Evolutionary conservation across 2,329 filamentous ascomycete genomes (phyloP), one percentile per base, ranked within the genome.

Genomic region (Exophiala viscosa): DNA sequence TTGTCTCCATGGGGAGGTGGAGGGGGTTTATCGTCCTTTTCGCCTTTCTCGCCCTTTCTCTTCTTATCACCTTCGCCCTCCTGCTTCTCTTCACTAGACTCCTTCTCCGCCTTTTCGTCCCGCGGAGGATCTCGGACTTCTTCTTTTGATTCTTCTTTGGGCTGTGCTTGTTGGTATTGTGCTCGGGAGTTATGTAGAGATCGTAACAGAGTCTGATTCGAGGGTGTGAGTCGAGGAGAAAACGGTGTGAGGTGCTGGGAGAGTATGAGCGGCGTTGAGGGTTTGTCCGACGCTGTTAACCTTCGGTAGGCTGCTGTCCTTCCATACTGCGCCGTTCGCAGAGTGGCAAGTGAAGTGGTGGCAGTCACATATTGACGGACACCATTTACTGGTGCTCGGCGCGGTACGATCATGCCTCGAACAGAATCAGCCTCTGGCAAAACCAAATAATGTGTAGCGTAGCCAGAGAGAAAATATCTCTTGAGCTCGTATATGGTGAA

Each of bases 1-100:
- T 99, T 99, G 75, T 96, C 90, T 56, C 93, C 93, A 67, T 99
- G 93, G 15, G 91, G 93, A 14, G 91, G 92, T n/a, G 93, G 92
- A 11, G 91, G 92, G 17, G 92, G 89, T 58, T 83, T 75, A 64
- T 82, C 75, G 52, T 79, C 73, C 45, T 79, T 73, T 40, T 74
- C 69, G 32, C 68, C 73, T 48, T 81, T 70, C 20, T 76, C 71
- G 59, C 76, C 70, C 50, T 72, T 68, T 54, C 65, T 60, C 33
- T 64, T 64, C 46, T 68, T 63, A 36, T 73, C 71, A 31, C 72
- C 64, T 57, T 73, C 67, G 35, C 72, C 63, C 54, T 77, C 71
- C 44, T 71, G 61, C 44, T 72, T 65, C 50, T 55, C 55, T n/a
- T 52, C 38, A 72, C 71, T 64, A 14, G 72, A 66, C 46, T 73